A percentile compares a stretch with the other conserved stretches of the same genome.
These are phyloP conservation scores for Penicillium turbatum DNA, from an alignment of 495 filamentous ascomycete genomes.

Conservation along the genomic window DNA sequence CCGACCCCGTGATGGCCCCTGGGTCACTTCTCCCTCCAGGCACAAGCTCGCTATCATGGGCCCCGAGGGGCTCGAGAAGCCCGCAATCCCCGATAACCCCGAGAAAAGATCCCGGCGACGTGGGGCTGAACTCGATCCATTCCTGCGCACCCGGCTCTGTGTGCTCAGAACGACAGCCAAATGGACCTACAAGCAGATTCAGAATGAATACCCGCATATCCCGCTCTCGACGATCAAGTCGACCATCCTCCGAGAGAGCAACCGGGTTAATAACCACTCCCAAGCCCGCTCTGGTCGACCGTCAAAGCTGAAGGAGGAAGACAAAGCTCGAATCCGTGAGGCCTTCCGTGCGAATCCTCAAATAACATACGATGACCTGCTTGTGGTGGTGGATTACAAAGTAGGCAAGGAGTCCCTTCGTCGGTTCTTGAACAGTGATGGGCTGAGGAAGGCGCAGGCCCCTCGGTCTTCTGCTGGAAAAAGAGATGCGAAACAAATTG, in stretches of 20 bases:
- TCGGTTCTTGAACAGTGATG: constrained; percentile 3
- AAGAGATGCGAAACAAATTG: background rate
- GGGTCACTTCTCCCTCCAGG: background rate
- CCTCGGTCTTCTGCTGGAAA: background rate
- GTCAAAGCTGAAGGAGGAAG: constrained; percentile 10
- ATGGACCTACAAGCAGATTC: constrained; percentile 11
- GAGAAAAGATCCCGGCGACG: constrained; percentile 2
- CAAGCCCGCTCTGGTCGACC: constrained; percentile 8
- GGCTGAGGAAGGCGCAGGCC: background rate
- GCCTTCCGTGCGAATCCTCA: constrained; percentile 7
- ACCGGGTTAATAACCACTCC: constrained; percentile 9
- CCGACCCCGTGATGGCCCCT: background rate
- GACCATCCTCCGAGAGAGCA: background rate
- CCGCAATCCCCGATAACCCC: background rate
- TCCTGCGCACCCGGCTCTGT: constrained; percentile 7
- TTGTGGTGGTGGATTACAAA: constrained; percentile 8
- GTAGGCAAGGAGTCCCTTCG: constrained; percentile 7
- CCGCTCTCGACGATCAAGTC: constrained; percentile 10
- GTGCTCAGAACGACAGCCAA: constrained; percentile 10
- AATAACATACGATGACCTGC: constrained; percentile 10
- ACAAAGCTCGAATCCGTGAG: constrained; percentile 3
- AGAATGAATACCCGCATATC: constrained; percentile 7
- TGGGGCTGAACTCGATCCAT: constrained; percentile 9
- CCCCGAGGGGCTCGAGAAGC: constrained; percentile 1
- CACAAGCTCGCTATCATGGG: constrained; percentile 1